phyloP scores from a whole-genome alignment of 2,329 filamentous ascomycete genomes.

The Blastomyces emzantsi region DNA sequence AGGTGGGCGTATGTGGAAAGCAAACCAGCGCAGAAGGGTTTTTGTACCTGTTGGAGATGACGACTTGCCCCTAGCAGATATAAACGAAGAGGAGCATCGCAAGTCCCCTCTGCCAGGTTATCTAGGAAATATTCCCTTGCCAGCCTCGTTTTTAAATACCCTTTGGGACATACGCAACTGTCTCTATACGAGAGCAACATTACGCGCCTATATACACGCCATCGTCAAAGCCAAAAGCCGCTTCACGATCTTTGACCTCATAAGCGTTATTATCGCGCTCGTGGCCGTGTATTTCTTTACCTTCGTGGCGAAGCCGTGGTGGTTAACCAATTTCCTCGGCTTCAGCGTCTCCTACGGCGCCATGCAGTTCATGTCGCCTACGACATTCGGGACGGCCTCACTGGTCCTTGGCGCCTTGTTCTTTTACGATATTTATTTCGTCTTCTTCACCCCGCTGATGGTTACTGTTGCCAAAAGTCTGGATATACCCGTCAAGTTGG shows the following conservation, averaged over 20 bases:
- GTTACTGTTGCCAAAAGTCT: conserved; percentile 68
- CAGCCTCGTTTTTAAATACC: conserved; percentile 23
- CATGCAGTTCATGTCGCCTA: conserved; percentile 77
- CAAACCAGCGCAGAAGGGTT: conserved; percentile 24
- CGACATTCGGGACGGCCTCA: conserved; percentile 73
- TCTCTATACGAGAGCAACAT: conserved; percentile 42
- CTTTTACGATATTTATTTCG: conserved; percentile 80
- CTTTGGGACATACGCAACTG: conserved; percentile 45
- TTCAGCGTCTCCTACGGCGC: conserved; percentile 79
- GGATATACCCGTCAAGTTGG: conserved; percentile 86
- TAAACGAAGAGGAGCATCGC: conserved; percentile 21
- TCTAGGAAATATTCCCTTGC: conserved; percentile 41
- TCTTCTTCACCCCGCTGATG: conserved; percentile 47
- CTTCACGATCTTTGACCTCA: conserved; percentile 39
- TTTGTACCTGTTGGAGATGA: conserved; percentile 21
- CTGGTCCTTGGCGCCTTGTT: conserved; percentile 72
- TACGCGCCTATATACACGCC: conserved; percentile 48
- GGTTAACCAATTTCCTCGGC: conserved; percentile 75
- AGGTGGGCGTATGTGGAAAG: conserved; percentile 43
- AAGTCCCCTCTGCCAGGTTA: conserved; percentile 46
- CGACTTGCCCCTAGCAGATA: conserved; percentile 9
- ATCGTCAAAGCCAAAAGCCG: conserved; percentile 34
- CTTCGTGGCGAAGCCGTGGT: conserved; percentile 53
- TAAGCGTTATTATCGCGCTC: conserved; percentile 49
- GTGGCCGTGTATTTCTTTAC: conserved; percentile 57